phyloP scores from a whole-genome alignment of 2,329 filamentous ascomycete genomes.

The Cercospora zeae-maydis region DNA sequence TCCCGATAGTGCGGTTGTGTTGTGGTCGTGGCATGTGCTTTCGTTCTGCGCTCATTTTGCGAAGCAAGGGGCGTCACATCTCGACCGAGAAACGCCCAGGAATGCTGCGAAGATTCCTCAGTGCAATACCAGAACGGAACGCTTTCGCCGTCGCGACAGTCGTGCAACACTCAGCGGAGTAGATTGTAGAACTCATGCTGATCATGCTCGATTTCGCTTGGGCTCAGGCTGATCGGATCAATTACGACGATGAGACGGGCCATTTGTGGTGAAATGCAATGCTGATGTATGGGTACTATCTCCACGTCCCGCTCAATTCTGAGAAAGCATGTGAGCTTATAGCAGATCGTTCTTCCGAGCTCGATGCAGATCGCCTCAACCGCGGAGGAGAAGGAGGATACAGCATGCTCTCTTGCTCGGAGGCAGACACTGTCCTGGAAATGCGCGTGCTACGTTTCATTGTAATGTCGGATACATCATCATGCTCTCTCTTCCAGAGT shows the following conservation, averaged over 20 bases:
- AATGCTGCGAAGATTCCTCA: neutral
- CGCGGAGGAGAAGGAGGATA: neutral
- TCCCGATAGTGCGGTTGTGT: slow-evolving; percentile 4
- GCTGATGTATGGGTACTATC: neutral
- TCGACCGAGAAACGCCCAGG: neutral
- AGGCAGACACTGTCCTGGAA: neutral
- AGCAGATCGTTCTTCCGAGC: neutral
- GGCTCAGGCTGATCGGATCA: neutral
- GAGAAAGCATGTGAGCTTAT: neutral
- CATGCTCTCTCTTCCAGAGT: neutral
- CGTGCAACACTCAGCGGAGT: neutral
- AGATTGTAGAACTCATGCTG: too few species aligned
- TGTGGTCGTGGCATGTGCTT: slow-evolving; percentile 7
- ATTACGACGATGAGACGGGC: neutral
- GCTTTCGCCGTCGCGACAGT: neutral
- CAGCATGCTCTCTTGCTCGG: slow-evolving; percentile 5
- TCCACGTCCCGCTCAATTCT: neutral
- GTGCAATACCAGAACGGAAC: neutral
- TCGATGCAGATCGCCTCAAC: neutral
- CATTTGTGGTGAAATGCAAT: neutral
- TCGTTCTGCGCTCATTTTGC: neutral
- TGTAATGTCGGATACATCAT: neutral
- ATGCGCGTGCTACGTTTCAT: neutral
- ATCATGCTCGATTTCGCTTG: too few species aligned
- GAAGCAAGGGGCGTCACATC: neutral